Percentiles rank a stretch among this genome's conserved stretches.
Evolutionary conservation across 2,329 filamentous ascomycete genomes (phyloP).

Genomic region (Hysterium pulicare): DNA sequence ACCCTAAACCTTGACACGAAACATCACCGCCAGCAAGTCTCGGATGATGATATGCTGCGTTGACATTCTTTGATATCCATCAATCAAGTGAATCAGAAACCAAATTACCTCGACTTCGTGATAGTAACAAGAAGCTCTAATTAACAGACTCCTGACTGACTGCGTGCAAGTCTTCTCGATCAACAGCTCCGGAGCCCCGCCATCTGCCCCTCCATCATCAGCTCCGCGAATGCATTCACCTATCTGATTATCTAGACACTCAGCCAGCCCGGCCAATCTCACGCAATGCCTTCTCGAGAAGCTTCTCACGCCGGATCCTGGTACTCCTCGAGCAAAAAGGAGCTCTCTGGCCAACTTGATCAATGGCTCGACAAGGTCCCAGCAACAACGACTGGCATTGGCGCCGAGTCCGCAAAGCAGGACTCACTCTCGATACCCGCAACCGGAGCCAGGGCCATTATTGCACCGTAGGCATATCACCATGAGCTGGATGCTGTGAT

Average conservation of each 20-base stretch:
- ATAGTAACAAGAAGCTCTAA: too few species aligned
- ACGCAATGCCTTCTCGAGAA: constrained; percentile 43
- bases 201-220: constrained; percentile 3
- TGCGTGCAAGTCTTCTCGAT: too few species aligned
- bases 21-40: background rate
- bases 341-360: constrained; percentile 69
- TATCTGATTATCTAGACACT: too few species aligned
- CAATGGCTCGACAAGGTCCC: constrained; percentile 72
- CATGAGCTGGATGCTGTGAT: constrained; percentile 1
- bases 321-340: constrained; percentile 65
- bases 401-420: constrained; percentile 41
- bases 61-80: too few species aligned
- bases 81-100: too few species aligned
- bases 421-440: constrained; percentile 57
- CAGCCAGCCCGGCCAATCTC: too few species aligned
- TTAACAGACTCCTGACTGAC: too few species aligned
- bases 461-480: constrained; percentile 75
- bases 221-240: too few species aligned
- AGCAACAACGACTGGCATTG: constrained; percentile 59
- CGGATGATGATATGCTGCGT: too few species aligned
- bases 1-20: constrained; percentile 6
- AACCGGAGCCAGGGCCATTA: constrained; percentile 74
- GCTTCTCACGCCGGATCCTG: constrained; percentile 82
- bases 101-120: too few species aligned
- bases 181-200: constrained; percentile 1